Evolutionary conservation across 2,329 filamentous ascomycete genomes (phyloP).

Genomic region (Scytalidium sp.): DNA sequence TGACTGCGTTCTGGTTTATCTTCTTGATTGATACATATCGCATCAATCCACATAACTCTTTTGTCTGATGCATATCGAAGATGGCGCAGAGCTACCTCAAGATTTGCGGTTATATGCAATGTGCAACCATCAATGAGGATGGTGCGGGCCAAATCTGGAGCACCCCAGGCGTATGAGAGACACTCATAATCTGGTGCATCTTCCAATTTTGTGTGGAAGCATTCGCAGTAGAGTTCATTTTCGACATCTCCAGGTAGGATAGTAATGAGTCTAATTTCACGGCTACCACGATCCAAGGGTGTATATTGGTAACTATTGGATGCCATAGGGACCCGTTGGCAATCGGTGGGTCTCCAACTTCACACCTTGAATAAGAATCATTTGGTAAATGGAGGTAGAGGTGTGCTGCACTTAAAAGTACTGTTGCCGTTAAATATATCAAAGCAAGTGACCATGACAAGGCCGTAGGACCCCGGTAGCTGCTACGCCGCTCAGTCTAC

Average conservation of each 20-base stretch:
- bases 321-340: too few species aligned
- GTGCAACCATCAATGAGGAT: not conserved
- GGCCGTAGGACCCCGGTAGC: too few species aligned
- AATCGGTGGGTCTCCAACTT: too few species aligned
- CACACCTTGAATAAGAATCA: too few species aligned
- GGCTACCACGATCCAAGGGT: slow-evolving; percentile 39
- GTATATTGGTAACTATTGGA: slow-evolving; percentile 39
- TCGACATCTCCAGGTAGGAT: slow-evolving; percentile 30
- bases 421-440: too few species aligned
- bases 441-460: too few species aligned
- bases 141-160: not conserved
- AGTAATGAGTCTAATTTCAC: slow-evolving; percentile 40
- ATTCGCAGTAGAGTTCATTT: slow-evolving; percentile 31
- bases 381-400: too few species aligned
- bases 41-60: slow-evolving; percentile 8
- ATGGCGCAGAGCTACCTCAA: slow-evolving; percentile 3
- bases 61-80: not conserved
- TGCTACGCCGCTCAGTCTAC: too few species aligned
- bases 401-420: too few species aligned
- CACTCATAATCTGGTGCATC: slow-evolving; percentile 3
- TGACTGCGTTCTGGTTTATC: slow-evolving; percentile 1
- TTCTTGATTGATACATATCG: slow-evolving; percentile 8
- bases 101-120: slow-evolving; percentile 2
- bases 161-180: slow-evolving; percentile 6
- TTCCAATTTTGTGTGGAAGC: slow-evolving; percentile 4